These are phyloP conservation scores for Citrus trifoliata DNA, from an alignment of 345 rosid genomes.

Conservation along the genomic window DNA sequence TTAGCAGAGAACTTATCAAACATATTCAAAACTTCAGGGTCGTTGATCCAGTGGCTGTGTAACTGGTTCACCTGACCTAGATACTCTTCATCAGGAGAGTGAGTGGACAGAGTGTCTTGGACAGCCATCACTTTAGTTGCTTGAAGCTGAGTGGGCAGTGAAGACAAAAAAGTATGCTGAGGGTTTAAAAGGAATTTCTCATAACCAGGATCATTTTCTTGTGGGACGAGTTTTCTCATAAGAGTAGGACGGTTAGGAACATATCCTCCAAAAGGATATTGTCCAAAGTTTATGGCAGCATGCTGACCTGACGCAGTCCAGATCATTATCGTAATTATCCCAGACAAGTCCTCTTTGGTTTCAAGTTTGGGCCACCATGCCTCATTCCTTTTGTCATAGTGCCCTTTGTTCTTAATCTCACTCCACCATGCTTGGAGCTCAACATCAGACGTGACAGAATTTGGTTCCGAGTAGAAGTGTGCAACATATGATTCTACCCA, in stretches of 20 bases:
- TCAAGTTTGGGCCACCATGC: slow-evolving; percentile 95
- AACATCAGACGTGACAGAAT: slow-evolving; percentile 54
- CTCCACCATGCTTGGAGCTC: slow-evolving; percentile 97
- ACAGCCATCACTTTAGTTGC: slow-evolving; percentile 98
- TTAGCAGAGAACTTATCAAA: slow-evolving; percentile 52
- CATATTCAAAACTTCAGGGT: slow-evolving; percentile 43
- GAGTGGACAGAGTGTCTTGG: slow-evolving; percentile 86
- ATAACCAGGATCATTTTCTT: slow-evolving; percentile 51
- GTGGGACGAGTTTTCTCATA: slow-evolving; percentile 70
- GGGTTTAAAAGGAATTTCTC: slow-evolving; percentile 67
- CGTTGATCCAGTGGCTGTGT: slow-evolving; percentile 67
- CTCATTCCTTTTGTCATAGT: slow-evolving; percentile 72
- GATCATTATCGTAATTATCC: slow-evolving; percentile 68
- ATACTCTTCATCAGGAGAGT: slow-evolving; percentile 88
- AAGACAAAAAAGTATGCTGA: slow-evolving; percentile 56
- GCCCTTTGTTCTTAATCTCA: slow-evolving; percentile 90
- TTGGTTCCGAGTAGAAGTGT: slow-evolving; percentile 66
- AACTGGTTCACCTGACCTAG: slow-evolving; percentile 52
- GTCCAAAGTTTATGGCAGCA: slow-evolving; percentile 93
- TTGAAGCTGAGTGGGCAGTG: slow-evolving; percentile 85
- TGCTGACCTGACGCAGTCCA: slow-evolving; percentile 96
- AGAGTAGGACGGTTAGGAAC: slow-evolving; percentile 89
- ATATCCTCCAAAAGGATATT: slow-evolving; percentile 94
- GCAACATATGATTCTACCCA: slow-evolving; percentile 68
- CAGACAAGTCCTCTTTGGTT: slow-evolving; percentile 66